phyloP scores from a whole-genome alignment of 345 rosid genomes.

The Euphorbia lathyris region DNA sequence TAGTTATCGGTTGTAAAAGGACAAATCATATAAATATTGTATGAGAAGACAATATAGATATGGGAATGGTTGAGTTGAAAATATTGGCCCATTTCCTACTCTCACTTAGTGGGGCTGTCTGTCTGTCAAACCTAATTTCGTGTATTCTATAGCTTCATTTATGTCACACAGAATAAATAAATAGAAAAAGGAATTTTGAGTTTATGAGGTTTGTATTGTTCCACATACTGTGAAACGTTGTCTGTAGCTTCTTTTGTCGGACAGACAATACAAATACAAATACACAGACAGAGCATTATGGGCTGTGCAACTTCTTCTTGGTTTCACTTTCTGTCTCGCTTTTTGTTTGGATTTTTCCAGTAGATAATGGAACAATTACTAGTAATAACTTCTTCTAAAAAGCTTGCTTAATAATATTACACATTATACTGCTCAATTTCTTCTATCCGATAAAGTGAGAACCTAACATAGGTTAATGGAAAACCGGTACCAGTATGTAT shows the following conservation, averaged over 20 bases:
- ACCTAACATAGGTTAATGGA: too few relatives aligned
- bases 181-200: background rate
- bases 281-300: background rate
- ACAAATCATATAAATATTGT: background rate
- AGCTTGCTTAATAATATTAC: too few relatives aligned
- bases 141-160: background rate
- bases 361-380: too few relatives aligned
- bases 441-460: too few relatives aligned
- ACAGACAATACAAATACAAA: background rate
- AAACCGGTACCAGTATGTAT: too few relatives aligned
- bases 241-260: background rate
- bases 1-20: constrained; percentile 23
- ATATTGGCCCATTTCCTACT: background rate
- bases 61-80: background rate
- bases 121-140: background rate
- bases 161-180: background rate
- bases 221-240: background rate
- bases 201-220: background rate
- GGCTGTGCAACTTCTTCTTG: background rate
- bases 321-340: background rate
- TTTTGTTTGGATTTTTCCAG: too few relatives aligned
- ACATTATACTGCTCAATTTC: too few relatives aligned
- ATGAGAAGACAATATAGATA: too few relatives aligned
- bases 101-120: too few relatives aligned
- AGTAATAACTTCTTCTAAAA: too few relatives aligned